A percentile compares a stretch with the other conserved stretches of the same genome.
phyloP scores from a whole-genome alignment of 768 basidiomycete genomes.

The Mycena capillaripes region DNA sequence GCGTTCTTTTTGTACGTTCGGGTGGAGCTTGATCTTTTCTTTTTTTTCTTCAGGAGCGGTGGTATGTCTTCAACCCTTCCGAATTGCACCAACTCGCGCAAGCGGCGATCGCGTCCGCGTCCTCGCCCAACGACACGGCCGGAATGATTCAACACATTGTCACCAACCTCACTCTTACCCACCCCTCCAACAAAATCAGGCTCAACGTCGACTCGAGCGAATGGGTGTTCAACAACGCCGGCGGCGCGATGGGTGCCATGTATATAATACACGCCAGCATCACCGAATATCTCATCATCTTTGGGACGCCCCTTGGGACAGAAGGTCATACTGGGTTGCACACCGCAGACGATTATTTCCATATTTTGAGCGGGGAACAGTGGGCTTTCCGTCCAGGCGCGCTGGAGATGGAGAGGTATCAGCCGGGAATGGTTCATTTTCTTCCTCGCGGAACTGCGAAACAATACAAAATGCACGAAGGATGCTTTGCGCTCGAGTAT shows the following conservation, averaged over 20 bases:
- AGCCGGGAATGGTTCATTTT: slow-evolving; percentile 87
- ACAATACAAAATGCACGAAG: slow-evolving; percentile 98
- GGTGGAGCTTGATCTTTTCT: slow-evolving; percentile 1
- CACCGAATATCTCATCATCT: slow-evolving; percentile 97
- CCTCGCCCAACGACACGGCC: slow-evolving; percentile 70
- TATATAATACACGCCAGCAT: slow-evolving; percentile 97
- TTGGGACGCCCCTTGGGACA: slow-evolving; percentile 96
- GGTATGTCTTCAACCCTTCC: slow-evolving; percentile 88
- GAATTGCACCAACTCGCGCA: slow-evolving; percentile 80
- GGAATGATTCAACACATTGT: slow-evolving; percentile 89
- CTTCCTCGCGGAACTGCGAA: slow-evolving; percentile 87
- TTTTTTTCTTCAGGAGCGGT: slow-evolving; percentile 70
- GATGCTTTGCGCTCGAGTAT: slow-evolving; percentile 96
- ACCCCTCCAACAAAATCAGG: slow-evolving; percentile 69
- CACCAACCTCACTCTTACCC: slow-evolving; percentile 79
- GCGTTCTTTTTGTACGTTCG: neutral
- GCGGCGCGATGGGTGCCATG: slow-evolving; percentile 99
- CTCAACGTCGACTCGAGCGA: slow-evolving; percentile 75
- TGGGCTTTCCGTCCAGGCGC: slow-evolving; percentile 91
- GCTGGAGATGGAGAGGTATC: slow-evolving; percentile 89
- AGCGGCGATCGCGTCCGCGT: slow-evolving; percentile 77
- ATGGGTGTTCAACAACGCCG: slow-evolving; percentile 98
- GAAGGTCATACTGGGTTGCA: slow-evolving; percentile 97
- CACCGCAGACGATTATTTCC: slow-evolving; percentile 98
- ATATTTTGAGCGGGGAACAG: slow-evolving; percentile 94